phyloP scores from a whole-genome alignment of 2,329 filamentous ascomycete species.

The Phyllosticta ampelicida region DNA sequence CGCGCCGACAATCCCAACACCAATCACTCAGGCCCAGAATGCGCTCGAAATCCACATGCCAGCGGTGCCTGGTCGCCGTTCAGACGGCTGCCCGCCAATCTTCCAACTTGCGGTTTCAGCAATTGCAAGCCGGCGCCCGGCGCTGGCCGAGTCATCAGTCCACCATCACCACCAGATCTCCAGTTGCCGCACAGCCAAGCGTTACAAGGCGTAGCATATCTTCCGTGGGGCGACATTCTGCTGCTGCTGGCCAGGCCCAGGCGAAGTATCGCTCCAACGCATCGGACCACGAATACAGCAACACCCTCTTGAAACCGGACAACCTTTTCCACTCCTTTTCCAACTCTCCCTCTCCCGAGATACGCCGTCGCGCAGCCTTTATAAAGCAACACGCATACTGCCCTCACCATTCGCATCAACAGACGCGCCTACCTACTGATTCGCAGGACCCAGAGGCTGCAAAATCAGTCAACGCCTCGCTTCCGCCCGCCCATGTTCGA shows the following conservation, averaged over 20 bases:
- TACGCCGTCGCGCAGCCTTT: conserved; percentile 75
- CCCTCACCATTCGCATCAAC: conserved; percentile 77
- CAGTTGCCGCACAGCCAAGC: neutral
- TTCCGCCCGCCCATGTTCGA: conserved; percentile 69
- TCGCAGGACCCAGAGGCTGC: conserved; percentile 53
- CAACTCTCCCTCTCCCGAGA: conserved; percentile 76
- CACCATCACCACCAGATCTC: conserved; percentile 18
- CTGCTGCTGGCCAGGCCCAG: neutral
- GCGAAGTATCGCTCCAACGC: neutral
- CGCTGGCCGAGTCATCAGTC: conserved; percentile 23
- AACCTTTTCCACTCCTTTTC: conserved; percentile 92
- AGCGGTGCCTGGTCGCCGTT: conserved; percentile 26
- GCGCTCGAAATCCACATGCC: conserved; percentile 31
- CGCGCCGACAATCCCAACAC: neutral
- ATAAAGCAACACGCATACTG: conserved; percentile 92
- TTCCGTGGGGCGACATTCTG: neutral
- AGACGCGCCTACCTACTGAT: conserved; percentile 57
- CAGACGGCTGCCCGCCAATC: conserved; percentile 19
- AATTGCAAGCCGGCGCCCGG: conserved; percentile 13
- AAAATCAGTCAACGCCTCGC: conserved; percentile 43
- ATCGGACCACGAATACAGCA: neutral
- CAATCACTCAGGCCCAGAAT: conserved; percentile 16
- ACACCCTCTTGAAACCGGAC: conserved; percentile 50
- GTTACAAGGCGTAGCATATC: neutral
- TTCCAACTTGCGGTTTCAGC: conserved; percentile 16